These are phyloP conservation scores for Podochytrium sp. DNA, from an alignment of 192 early-diverging fungal genomes.

Conservation along the genomic window DNA sequence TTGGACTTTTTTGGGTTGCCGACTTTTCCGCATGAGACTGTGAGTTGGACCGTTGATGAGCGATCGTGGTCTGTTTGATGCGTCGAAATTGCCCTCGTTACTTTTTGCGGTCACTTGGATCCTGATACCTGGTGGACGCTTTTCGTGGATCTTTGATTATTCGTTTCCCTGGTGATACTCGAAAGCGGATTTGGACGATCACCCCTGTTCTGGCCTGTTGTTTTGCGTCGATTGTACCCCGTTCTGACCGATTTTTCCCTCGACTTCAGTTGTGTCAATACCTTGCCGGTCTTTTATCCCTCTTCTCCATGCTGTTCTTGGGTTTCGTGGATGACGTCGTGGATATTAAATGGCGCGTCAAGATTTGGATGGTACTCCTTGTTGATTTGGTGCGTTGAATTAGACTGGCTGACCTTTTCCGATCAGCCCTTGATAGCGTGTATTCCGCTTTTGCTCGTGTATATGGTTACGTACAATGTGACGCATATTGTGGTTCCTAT, in stretches of 20 bases:
- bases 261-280: conserved; percentile 85
- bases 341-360: conserved; percentile 94
- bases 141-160: too few species aligned
- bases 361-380: conserved; percentile 72
- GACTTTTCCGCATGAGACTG: conserved; percentile 75
- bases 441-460: conserved; percentile 91
- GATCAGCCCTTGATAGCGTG: conserved; percentile 84
- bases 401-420: too few species aligned
- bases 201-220: too few species aligned
- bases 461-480: conserved; percentile 86
- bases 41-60: too few species aligned
- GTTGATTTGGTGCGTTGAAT: background rate
- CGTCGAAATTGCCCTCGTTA: background rate
- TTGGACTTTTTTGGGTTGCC: conserved; percentile 41
- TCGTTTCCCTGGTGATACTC: too few species aligned
- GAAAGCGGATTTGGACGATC: too few species aligned
- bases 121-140: too few species aligned
- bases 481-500: conserved; percentile 87
- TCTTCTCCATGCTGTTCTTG: conserved; percentile 96
- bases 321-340: conserved; percentile 99
- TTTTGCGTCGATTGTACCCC: too few species aligned
- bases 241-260: conserved; percentile 3
- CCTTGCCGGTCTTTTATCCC: conserved; percentile 84
- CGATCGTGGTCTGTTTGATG: background rate
- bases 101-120: background rate